A percentile compares a stretch with the other conserved stretches of the same genome.
These are phyloP conservation scores for Leccinellum rugosiceps DNA, from an alignment of 768 basidiomycete genomes.

Conservation along the genomic window DNA sequence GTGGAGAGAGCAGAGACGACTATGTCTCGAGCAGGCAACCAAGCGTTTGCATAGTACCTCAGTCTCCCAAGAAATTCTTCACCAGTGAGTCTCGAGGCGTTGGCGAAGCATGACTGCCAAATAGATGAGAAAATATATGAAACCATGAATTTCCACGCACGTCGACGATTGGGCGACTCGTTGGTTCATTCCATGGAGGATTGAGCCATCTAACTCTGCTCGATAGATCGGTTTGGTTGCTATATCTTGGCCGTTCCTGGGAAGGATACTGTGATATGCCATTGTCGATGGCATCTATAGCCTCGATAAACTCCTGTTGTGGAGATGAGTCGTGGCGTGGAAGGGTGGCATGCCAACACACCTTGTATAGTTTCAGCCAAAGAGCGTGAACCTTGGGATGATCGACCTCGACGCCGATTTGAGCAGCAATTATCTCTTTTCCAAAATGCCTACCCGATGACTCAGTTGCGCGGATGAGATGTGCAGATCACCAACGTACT, in stretches of 20 bases:
- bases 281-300: constrained; percentile 93
- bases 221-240: constrained; percentile 77
- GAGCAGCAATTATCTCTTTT: constrained; percentile 73
- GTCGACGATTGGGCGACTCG: constrained; percentile 65
- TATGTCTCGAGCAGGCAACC: constrained; percentile 88
- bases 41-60: constrained; percentile 81
- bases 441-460: constrained; percentile 72
- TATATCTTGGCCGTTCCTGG: constrained; percentile 67
- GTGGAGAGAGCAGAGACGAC: constrained; percentile 59
- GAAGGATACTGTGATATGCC: constrained; percentile 80
- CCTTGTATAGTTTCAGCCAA: constrained; percentile 90
- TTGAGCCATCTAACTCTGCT: constrained; percentile 83
- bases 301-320: constrained; percentile 85
- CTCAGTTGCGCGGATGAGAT: constrained; percentile 1
- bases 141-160: constrained; percentile 42
- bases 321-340: constrained; percentile 4
- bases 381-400: constrained; percentile 68
- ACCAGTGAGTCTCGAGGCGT: constrained; percentile 81
- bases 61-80: constrained; percentile 79
- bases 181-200: constrained; percentile 86
- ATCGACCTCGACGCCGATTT: constrained; percentile 44
- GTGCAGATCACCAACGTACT: constrained; percentile 47
- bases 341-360: constrained; percentile 22
- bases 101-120: constrained; percentile 62
- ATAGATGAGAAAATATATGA: constrained; percentile 8